Evolutionary conservation across 2,329 filamentous ascomycete genomes (phyloP), one percentile per base, ranked within the genome.

Genomic region (Knoxdaviesia proteae): DNA sequence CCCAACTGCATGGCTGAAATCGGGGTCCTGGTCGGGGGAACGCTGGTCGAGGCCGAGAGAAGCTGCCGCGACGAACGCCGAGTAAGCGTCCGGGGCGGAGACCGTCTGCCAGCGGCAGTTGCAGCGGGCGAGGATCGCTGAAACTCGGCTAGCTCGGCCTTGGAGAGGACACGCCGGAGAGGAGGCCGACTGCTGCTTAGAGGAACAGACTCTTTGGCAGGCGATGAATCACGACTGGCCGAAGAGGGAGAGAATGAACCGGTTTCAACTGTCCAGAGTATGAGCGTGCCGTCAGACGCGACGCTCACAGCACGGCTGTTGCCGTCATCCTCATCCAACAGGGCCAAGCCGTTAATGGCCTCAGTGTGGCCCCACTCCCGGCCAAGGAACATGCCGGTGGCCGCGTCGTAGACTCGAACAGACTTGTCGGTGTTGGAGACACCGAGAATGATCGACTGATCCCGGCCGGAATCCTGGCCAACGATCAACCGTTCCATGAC

Each of bases 301-400:
- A 81, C 80, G 49, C 79, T 87, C 42, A 88, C 71, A 37, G 84
- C 61, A 46, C 67, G 69, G 42, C 70, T 69, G 31, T 63, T 60
- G 10, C 66, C 63, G 10, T 72, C 69, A 0, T 68, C 64, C 6
- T 66, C 65, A 43, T 80, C 72, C 7, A 88, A 57, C 11, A 94
- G 61, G 4, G 80, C 71, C 11, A 92, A 75, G 46, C 87, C 87
- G 42, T 83, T 93, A 48, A 98, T 84, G 6, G 87, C 81, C 54
- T 94, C 87, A 0, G 87, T 94, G 51, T 98, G 90, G 1, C 90
- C 90, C 74, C 86, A 94, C 60, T 96, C 90, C 36, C 84, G 76
- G 41, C 86, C 81, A 32, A 96, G 61, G 45, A 98, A 78, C 2
- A 65, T 62, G 6, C 88, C 87, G 37, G 74, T 77, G 47, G 80